Evolutionary conservation across 2,329 filamentous ascomycete species (phyloP).

Genomic region (Calonectria pauciramosa): DNA sequence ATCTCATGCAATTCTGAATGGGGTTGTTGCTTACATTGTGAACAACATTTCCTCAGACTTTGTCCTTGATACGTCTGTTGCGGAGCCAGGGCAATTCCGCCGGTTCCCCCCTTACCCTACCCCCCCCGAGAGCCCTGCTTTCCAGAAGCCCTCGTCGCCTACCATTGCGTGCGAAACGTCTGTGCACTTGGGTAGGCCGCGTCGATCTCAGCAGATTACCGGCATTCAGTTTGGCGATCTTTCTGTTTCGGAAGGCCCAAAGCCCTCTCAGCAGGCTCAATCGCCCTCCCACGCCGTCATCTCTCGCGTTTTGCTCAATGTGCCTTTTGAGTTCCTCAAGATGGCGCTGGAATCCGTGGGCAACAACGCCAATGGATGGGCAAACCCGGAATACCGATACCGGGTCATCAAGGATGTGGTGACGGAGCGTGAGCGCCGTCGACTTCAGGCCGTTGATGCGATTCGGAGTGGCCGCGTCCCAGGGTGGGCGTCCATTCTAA

Average conservation of each 20-base stretch:
- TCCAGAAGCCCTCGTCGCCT: slow-evolving; percentile 32
- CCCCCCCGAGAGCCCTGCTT: slow-evolving; percentile 21
- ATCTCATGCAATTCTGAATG: slow-evolving; percentile 67
- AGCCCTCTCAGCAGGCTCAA: slow-evolving; percentile 42
- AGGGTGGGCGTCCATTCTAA: slow-evolving; percentile 52
- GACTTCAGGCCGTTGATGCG: slow-evolving; percentile 61
- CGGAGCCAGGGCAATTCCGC: slow-evolving; percentile 53
- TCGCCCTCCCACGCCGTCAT: slow-evolving; percentile 63
- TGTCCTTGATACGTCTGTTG: slow-evolving; percentile 64
- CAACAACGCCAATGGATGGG: slow-evolving; percentile 65
- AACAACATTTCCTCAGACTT: slow-evolving; percentile 73
- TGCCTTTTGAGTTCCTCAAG: slow-evolving; percentile 78
- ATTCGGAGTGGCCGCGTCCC: slow-evolving; percentile 54
- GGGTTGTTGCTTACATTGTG: slow-evolving; percentile 70
- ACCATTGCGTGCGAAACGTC: slow-evolving; percentile 55
- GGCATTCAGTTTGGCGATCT: slow-evolving; percentile 81
- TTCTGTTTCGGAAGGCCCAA: slow-evolving; percentile 55
- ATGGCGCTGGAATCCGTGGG: slow-evolving; percentile 74
- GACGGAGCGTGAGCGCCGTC: slow-evolving; percentile 69
- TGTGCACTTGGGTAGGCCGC: slow-evolving; percentile 52
- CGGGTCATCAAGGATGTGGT: slow-evolving; percentile 65
- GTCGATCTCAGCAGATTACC: slow-evolving; percentile 67
- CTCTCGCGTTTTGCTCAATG: slow-evolving; percentile 77
- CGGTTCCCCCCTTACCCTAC: slow-evolving; percentile 53
- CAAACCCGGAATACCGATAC: slow-evolving; percentile 61